Percentiles rank a stretch among this genome's conserved stretches.
phyloP scores from a whole-genome alignment of 2,329 filamentous ascomycete genomes.

The Penicillium sp. region DNA sequence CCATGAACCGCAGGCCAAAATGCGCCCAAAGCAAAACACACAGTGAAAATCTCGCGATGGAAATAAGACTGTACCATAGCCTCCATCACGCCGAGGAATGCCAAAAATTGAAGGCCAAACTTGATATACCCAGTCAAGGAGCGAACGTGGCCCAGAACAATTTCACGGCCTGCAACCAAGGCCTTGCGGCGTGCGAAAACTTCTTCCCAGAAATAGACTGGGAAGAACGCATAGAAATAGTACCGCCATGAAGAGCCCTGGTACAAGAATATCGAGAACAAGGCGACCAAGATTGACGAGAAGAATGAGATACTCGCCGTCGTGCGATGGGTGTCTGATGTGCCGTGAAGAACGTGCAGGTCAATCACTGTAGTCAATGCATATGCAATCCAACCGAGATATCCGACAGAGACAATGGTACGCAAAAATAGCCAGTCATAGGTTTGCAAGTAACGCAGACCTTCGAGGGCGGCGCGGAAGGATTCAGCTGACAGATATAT shows the following conservation, averaged over 20 bases:
- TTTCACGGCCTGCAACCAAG: constrained; percentile 64
- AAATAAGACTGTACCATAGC: constrained; percentile 89
- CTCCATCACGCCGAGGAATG: constrained; percentile 75
- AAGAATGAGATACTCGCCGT: constrained; percentile 65
- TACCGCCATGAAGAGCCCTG: constrained; percentile 82
- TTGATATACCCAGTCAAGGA: constrained; percentile 59
- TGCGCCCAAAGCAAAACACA: constrained; percentile 72
- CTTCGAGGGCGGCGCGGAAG: constrained; percentile 74
- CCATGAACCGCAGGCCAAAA: constrained; percentile 81
- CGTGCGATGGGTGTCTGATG: constrained; percentile 64
- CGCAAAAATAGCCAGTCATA: constrained; percentile 98
- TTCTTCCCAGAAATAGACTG: constrained; percentile 95
- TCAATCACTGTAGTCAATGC: constrained; percentile 87
- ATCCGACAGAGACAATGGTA: constrained; percentile 83
- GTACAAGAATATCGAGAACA: constrained; percentile 78
- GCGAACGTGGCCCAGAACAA: constrained; percentile 69
- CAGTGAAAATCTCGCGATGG: constrained; percentile 80
- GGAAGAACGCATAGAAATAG: constrained; percentile 90
- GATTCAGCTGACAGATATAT: constrained; percentile 77
- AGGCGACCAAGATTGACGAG: constrained; percentile 69
- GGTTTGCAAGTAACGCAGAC: constrained; percentile 90
- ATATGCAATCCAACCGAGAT: constrained; percentile 94
- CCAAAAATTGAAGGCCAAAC: constrained; percentile 63
- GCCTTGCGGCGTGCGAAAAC: constrained; percentile 77
- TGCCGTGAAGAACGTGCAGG: constrained; percentile 77